Base-by-base conservation (phyloP, 176 grass and related monocot genomes). In the Echinochloa phyllopogon region DNA sequence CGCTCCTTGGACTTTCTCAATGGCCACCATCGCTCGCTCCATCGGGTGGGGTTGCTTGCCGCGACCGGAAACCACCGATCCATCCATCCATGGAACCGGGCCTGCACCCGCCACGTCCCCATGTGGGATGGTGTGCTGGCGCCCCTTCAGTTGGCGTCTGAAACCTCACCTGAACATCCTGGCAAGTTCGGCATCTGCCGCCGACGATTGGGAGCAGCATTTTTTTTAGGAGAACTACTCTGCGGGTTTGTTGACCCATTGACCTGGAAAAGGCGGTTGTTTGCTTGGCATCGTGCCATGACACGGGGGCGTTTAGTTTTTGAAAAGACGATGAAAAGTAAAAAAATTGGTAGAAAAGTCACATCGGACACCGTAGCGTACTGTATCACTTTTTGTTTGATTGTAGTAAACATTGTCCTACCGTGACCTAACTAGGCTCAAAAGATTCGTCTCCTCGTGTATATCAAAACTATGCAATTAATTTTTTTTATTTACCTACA, bases 121-220 rank as follows among this genome's bases (percentile, higher is more conserved):
- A 78, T 78, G 57, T 78, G 76, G 41, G 74, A 71, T 71, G 42
- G 68, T 71, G 69, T 48, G 69, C 69, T 13, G 14, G 21, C 25
- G 42, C 68, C 42, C n/a, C 68, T 15, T 71, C 21, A 42, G 41
- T n/a, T 69, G 11, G n/a, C 39, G 20, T 58, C 38, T 61, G 6
- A 47, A 21, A 49, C 0, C 37, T 77, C 40, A 55, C 20, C 53
- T 56, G 55, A 58, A 23, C 55, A 9, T 58, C 55, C 57, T 63
- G 57, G 57, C 56, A 20, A 29, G 75, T 79, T 49, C 36, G 59
- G 60, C 24, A 6, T 40, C 74, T 70, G 23, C 15, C 14, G n/a
- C 75, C 5, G 57, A 78, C 62, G 75, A 77, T 78, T 78, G n/a
- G 75, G 40, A 3, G 7, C 53, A 1, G 8, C 1, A 5, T 23